Evolutionary conservation across 352 stramenopile species (phyloP), one percentile per base, ranked within the genome.

Genomic region (Globisporangium nagaii): DNA sequence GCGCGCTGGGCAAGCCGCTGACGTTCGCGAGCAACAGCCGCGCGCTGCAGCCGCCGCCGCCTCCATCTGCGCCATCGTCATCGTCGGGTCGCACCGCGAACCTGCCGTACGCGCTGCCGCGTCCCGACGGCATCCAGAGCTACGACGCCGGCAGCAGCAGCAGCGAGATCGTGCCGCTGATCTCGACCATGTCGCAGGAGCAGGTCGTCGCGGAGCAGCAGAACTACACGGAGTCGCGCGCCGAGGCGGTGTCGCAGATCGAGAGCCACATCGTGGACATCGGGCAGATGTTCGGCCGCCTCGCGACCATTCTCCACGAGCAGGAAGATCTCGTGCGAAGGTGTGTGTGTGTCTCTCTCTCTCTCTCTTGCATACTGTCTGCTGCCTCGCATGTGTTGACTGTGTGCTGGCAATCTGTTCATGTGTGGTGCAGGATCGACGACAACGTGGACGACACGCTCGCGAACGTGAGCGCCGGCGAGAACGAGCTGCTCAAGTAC

Each of bases 181-280:
- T 92, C 52, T 74, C 77, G 11, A 76, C 73, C n/a, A 74, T 80
- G 63, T 80, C 74, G 25, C 75, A 91, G 53, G 73, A 87, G 50
- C 79, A 91, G 65, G 72, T 92, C 51, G 77, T 88, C 22, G 71
- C 75, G 1, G 76, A 86, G 49, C 75, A 91, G 62, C 83, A 90
- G 47, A 86, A 83, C 50, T 90, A 93, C 58, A 83, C 76, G 19
- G 77, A 85, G 35, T 76, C 77, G 7, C 75, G 84, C 28, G 78
- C 81, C 0, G 81, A 90, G 48, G 84, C 84, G 1, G 83, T 93
- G 36, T 75, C 76, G n/a, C 75, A 89, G 53, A 93, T 93, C 53
- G 78, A 93, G 61, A 90, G 79, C 61, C 84, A 93, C 49, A 90
- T 92, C 45, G 84, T 93, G 28, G 84, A 93, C 59, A 88, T 93